Evolutionary conservation across 768 basidiomycete genomes (phyloP), one percentile per base, ranked within the genome.

Genomic region (Hypsizygus marmoreus): DNA sequence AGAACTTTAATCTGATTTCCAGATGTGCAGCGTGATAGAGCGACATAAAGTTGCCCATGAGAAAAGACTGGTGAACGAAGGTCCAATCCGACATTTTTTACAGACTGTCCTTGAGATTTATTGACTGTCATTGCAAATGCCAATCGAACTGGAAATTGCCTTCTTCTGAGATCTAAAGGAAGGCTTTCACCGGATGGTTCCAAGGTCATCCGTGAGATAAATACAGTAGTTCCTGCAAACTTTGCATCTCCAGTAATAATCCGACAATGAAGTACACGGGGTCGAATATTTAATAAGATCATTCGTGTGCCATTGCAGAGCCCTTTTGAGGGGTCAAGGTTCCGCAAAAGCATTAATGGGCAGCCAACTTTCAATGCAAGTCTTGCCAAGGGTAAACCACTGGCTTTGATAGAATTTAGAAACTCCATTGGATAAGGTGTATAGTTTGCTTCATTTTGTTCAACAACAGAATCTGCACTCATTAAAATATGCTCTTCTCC

Each of bases 31-130:
- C 69, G 56, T 23, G 72, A 75, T 1, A 76, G 51, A 4, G 71
- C 72, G 43, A 74, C 70, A 64, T 77, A 73, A 1, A 77, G 60
- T 49, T 75, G 70, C 0, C 73, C 73, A 69, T 76, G 76, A 1
- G 64, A 30, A 46, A 76, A 75, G 7, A 70, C 68, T 13, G 63
- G 54, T 16, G 41, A 51, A 0, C 57, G 51, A 0, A 74, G 47
- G 51, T 77, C 62, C 8, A 77, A 28, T 2, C 71, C 76, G 41
- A 74, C 69, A 58, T 55, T 19, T 35, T 64, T 51, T 4, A 77
- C 61, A 12, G 70, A 74, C 48, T 76, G 75, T 1, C 76, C 75
- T 59, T 77, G 72, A 4, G 72, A 49, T 46, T 72, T 72, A 50
- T 76, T 76, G 49, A 75, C 72, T 0, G 70, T 67, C 53, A 74